Base-by-base conservation (phyloP, 2,329 filamentous ascomycete genomes). In the Amylocarpus encephaloides region DNA sequence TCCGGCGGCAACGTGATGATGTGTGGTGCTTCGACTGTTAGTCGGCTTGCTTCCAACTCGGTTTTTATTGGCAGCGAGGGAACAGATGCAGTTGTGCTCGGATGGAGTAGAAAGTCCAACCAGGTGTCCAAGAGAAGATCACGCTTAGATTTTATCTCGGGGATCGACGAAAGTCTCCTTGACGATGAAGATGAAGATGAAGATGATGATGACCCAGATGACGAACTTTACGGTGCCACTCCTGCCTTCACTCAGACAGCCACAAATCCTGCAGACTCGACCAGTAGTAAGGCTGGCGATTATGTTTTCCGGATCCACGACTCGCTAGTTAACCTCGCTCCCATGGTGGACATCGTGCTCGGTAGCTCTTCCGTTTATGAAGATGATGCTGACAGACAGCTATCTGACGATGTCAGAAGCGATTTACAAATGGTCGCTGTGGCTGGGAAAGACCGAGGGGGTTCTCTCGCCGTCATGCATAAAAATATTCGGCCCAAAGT, bases 21-120 rank as follows among this genome's bases (percentile, higher is more conserved):
- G 43, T 76, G 77, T 38, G 71, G 77, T 18, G 78, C 83, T 22
- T 85, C 88, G 1, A 90, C 86, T 54, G 77, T 88, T 2, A 80
- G 82, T 19, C 79, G 76, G 47, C 66, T 97, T 2, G 79, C 81
- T 3, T 79, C 80, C 48, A 82, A 83, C 10, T 75, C 77, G 15
- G 65, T 97, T 30, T 98, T 98, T 64, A 69, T 95, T 19, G 93
- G 92, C 11, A 95, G 88, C 62, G 88, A 95, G 63, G 80, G 85
- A 49, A 79, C 83, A 7, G 88, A 97, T 59, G 94, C 92, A 0
- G 67, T 88, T 1, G 75, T 98, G 3, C 66, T 98, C 22, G 85
- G 87, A 18, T 96, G 90, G 85, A 82, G 79, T 34, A 78, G 79
- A 55, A 85, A 84, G 58, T 77, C 82, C 48, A 70, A 72, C 10